Percentiles rank a stretch among this genome's conserved stretches.
Conservation (phyloP, 148 eudicot genomes). For the Rhododendron kiyosumense region DNA sequence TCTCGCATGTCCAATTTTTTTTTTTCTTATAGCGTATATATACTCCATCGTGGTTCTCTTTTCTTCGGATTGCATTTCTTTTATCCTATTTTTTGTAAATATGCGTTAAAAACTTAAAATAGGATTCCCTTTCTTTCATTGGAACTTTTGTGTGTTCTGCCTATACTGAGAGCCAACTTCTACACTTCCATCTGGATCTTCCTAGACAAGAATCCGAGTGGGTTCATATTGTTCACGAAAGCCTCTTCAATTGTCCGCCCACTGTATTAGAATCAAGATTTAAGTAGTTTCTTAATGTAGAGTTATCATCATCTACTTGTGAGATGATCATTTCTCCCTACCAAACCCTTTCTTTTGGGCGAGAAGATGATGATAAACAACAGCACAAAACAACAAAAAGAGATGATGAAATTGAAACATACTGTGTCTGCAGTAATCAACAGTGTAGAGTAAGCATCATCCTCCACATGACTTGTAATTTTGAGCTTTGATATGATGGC, state of each 20-base stretch:
- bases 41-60: neutral
- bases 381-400: neutral
- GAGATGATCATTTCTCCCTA: neutral
- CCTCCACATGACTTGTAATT: conserved; percentile 17
- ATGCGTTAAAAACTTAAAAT: neutral
- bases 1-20: neutral
- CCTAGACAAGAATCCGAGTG: neutral
- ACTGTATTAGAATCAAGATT: neutral
- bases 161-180: neutral
- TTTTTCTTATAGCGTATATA: neutral
- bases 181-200: neutral
- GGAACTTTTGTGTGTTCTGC: neutral
- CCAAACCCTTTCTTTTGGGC: neutral
- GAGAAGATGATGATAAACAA: neutral
- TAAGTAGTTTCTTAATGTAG: neutral
- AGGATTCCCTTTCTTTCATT: neutral
- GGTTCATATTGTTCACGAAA: neutral
- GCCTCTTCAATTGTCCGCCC: neutral
- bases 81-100: neutral
- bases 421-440: conserved; percentile 62
- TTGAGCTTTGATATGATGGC: conserved; percentile 39
- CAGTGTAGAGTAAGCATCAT: conserved; percentile 24
- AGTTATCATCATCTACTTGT: neutral
- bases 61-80: neutral
- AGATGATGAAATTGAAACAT: conserved; percentile 16